phyloP scores from a whole-genome alignment of 176 grass and related monocot genomes.

The maize (Zea mays) region DNA sequence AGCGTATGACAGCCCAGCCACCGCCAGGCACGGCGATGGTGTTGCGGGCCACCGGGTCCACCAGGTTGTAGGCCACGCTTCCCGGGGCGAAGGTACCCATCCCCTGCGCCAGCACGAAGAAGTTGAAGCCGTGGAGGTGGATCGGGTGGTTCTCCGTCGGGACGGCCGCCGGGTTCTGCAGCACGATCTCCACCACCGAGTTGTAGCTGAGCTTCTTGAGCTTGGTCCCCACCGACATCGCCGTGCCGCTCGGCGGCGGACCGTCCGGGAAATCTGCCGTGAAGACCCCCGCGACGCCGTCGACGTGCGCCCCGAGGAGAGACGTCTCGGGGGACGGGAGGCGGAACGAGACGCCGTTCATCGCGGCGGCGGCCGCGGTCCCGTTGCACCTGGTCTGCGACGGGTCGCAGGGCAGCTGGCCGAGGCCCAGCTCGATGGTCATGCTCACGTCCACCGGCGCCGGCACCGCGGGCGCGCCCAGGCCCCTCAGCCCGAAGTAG shows the following conservation, averaged over 20 bases:
- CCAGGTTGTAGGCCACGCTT: conserved; percentile 59
- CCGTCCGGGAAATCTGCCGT: conserved; percentile 66
- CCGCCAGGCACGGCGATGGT: conserved; percentile 68
- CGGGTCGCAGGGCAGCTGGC: conserved; percentile 50
- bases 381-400: conserved; percentile 44
- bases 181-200: conserved; percentile 78
- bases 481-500: conserved; percentile 47
- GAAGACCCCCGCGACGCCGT: conserved; percentile 40
- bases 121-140: conserved; percentile 86
- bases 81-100: conserved; percentile 46
- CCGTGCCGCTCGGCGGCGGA: conserved; percentile 45
- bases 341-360: conserved; percentile 76
- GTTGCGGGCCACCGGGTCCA: conserved; percentile 67
- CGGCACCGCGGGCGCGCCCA: conserved; percentile 42
- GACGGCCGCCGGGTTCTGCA: conserved; percentile 54
- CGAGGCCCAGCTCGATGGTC: conserved; percentile 54
- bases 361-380: conserved; percentile 42
- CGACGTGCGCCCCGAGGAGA: conserved; percentile 58
- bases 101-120: conserved; percentile 80
- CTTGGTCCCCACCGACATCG: conserved; percentile 52
- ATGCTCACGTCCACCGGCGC: conserved; percentile 57
- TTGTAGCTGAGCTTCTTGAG: conserved; percentile 62
- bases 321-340: conserved; percentile 49
- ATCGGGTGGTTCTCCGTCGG: conserved; percentile 81
- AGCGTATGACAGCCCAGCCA: conserved; percentile 76